Conservation (phyloP, 208 protist genomes). For the Acanthamoeba polyphaga region DNA sequence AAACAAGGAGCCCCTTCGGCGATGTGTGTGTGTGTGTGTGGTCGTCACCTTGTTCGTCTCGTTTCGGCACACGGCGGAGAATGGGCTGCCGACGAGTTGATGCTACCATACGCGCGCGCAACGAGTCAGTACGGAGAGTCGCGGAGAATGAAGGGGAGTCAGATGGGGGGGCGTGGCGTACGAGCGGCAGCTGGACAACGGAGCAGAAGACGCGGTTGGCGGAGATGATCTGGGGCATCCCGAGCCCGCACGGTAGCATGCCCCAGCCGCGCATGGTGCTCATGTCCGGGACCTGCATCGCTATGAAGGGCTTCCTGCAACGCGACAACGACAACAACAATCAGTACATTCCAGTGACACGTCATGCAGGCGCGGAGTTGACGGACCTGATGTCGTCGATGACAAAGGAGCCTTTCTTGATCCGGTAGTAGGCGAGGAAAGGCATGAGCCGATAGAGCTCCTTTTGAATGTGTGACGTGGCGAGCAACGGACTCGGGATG, state of each 20-base stretch:
- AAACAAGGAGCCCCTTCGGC: background rate
- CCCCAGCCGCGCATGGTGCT: background rate
- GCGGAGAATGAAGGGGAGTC: background rate
- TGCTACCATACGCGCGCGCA: background rate
- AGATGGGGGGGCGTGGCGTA: background rate
- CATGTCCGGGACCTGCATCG: slow-evolving; percentile 39
- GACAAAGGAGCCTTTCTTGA: slow-evolving; percentile 19
- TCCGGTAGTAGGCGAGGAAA: slow-evolving; percentile 22
- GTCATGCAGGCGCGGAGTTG: too few species aligned
- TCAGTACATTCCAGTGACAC: too few species aligned
- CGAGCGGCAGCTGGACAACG: slow-evolving; percentile 16
- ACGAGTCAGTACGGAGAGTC: too few species aligned
- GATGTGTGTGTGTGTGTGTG: background rate
- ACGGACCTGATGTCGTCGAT: slow-evolving; percentile 26
- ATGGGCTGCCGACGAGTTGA: slow-evolving; percentile 38
- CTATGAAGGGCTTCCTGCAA: slow-evolving; percentile 56
- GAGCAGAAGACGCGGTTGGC: slow-evolving; percentile 65
- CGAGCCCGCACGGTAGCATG: slow-evolving; percentile 10
- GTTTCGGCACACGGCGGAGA: slow-evolving; percentile 33
- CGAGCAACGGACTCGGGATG: background rate
- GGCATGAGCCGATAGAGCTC: slow-evolving; percentile 21
- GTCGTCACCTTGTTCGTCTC: slow-evolving; percentile 35
- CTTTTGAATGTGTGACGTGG: background rate
- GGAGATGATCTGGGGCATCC: slow-evolving; percentile 19
- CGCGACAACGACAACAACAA: background rate